Conservation (phyloP, 73 alveolate species). For the Symbiodinium pilosum region DNA sequence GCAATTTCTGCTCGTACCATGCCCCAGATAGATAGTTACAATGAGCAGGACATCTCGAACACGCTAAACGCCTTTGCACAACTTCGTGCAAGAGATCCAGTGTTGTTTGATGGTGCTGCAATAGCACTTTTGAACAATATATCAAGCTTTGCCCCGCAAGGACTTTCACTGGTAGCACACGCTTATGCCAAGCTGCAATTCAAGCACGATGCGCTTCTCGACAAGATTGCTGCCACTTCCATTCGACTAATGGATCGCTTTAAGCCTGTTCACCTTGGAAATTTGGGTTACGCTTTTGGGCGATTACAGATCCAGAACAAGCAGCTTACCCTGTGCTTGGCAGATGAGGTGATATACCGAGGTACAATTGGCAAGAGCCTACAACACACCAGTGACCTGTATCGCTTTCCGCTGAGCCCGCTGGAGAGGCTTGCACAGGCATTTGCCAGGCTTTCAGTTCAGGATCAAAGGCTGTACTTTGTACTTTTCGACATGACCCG, state of each 20-base stretch:
- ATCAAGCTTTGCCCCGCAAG: neutral
- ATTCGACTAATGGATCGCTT: constrained; percentile 53
- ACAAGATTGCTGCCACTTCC: constrained; percentile 41
- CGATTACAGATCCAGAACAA: constrained; percentile 37
- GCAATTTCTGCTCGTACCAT: constrained; percentile 25
- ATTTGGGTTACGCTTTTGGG: constrained; percentile 28
- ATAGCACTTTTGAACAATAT: neutral
- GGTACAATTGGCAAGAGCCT: constrained; percentile 84
- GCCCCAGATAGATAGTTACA: constrained; percentile 15
- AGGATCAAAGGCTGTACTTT: constrained; percentile 50
- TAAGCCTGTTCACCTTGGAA: neutral
- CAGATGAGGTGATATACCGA: constrained; percentile 65
- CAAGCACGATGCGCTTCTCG: constrained; percentile 24
- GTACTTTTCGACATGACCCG: constrained; percentile 87
- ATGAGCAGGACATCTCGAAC: neutral
- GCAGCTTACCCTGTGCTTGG: constrained; percentile 18
- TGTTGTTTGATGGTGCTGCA: constrained; percentile 55
- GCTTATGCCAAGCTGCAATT: constrained; percentile 80
- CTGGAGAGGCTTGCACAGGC: constrained; percentile 37
- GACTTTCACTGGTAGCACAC: constrained; percentile 4
- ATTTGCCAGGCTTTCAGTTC: constrained; percentile 20
- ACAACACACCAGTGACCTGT: constrained; percentile 38
- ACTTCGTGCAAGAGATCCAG: constrained; percentile 29
- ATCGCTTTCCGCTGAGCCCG: neutral
- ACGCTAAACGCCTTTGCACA: constrained; percentile 54